phyloP scores from a whole-genome alignment of 129 eudicot species.

The Tanacetum coccineum region DNA sequence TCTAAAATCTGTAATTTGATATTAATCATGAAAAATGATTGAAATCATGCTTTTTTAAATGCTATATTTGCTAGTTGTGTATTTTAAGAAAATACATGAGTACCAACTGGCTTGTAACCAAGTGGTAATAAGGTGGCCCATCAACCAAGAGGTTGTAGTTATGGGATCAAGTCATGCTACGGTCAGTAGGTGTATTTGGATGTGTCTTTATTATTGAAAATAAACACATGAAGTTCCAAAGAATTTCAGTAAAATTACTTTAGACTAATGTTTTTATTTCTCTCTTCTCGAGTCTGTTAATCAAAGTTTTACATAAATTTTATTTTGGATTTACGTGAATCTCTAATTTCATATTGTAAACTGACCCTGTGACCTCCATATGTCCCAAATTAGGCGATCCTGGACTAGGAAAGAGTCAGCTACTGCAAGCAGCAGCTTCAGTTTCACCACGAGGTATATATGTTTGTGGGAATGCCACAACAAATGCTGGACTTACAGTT shows the following conservation, averaged over 20 bases:
- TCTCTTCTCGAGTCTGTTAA: background rate
- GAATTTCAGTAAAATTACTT: no score
- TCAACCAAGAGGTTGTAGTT: background rate
- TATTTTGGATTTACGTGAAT: constrained; percentile 1
- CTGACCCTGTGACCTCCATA: constrained; percentile 1
- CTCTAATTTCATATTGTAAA: background rate
- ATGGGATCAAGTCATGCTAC: no score
- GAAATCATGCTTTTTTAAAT: background rate
- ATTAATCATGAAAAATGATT: background rate
- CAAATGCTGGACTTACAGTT: constrained; percentile 97
- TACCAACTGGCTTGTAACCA: no score
- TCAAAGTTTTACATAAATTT: constrained; percentile 18
- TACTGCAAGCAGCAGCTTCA: constrained; percentile 95
- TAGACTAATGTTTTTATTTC: background rate
- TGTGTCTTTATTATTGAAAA: no score
- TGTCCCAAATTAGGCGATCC: constrained; percentile 70
- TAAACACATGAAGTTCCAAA: no score
- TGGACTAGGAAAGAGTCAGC: constrained; percentile 95
- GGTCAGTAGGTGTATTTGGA: no score
- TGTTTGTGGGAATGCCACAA: constrained; percentile 94
- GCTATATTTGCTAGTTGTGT: background rate
- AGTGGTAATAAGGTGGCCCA: background rate
- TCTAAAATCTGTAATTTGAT: constrained; percentile 11
- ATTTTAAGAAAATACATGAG: constrained; percentile 1
- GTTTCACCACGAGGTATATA: constrained; percentile 98